A percentile compares a stretch with the other conserved stretches of the same genome.
Conservation (phyloP, 225 moss, liverwort and hornwort genomes). For the Pseudoscleropodium purum region DNA sequence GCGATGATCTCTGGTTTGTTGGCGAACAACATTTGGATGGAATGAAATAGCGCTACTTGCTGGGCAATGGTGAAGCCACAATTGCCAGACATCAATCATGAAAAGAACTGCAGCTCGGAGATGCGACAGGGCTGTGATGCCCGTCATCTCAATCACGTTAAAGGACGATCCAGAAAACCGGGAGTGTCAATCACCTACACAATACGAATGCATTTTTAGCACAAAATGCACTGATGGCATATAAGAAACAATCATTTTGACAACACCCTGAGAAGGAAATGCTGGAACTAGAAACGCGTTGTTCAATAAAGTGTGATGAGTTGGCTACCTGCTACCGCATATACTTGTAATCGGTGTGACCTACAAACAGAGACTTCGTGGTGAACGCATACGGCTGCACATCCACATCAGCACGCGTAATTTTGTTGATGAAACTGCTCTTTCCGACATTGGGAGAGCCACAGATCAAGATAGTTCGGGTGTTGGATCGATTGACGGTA, state of each 20-base stretch:
- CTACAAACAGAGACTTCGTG: conserved; percentile 94
- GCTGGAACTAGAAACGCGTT: neutral
- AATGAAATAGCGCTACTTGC: conserved; percentile 85
- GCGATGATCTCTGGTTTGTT: conserved; percentile 95
- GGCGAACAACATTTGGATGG: conserved; percentile 76
- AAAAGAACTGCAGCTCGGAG: conserved; percentile 89
- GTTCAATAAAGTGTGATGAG: neutral
- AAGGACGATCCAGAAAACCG: conserved; percentile 88
- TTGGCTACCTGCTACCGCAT: conserved; percentile 79
- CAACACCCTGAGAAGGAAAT: neutral
- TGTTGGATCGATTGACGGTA: conserved; percentile 93
- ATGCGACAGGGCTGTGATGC: conserved; percentile 84
- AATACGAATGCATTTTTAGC: neutral
- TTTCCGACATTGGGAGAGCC: conserved; percentile 97
- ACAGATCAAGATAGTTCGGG: conserved; percentile 86
- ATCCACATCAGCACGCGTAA: conserved; percentile 93
- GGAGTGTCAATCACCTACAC: conserved; percentile 90
- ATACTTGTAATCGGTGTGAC: conserved; percentile 99
- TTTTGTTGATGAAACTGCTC: conserved; percentile 99
- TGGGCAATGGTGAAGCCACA: conserved; percentile 89
- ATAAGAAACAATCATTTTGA: neutral
- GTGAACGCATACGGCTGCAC: conserved; percentile 99
- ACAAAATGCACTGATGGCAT: neutral
- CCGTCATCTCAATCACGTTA: conserved; percentile 96
- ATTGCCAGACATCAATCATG: conserved; percentile 79